Base-by-base conservation (phyloP, 345 rosid species). In the Aquilaria sinensis region DNA sequence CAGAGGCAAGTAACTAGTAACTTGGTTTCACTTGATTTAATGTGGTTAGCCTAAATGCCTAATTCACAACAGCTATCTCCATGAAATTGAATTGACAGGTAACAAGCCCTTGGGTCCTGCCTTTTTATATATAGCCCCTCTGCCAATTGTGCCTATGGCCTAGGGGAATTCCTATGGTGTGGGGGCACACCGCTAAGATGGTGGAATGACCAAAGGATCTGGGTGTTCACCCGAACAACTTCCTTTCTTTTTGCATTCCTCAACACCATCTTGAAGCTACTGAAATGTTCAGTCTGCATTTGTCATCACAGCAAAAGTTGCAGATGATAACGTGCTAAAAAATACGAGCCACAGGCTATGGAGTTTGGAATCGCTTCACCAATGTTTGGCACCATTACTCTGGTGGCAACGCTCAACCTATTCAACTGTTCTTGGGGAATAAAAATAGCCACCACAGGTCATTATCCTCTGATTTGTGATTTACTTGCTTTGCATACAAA, bases 301-400 rank as follows among this genome's bases (percentile, higher is more conserved):
- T 31, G 70, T 60, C 32, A 64, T 78, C 83, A 78, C 83, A 0
- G 31, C 66, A 4, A 83, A 83, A 64, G 72, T 70, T 12, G 64
- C 74, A 0, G 80, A 76, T 11, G 68, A 77, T 4, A 80, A 79
- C n/a, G 75, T 56, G 9, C 61, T 64, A 1, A 6, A 43, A 70
- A 82, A 47, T 77, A 72, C 12, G 51, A 79, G 66, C 33, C 69
- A 57, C 81, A 77, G 70, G 57, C 70, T 7, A 74, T 61, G 81
- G 83, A 83, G 51, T 80, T 83, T 56, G 83, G 83, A 23, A 53
- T 48, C 13, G 9, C 75, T 48, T 80, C 85, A n/a, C 73, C 80
- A 11, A 78, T 80, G 85, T 63, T 83, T 11, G 69, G 67, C 15
- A 41, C 74, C 50, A 31, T 80, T 48, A 68, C 85, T 10, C 74